These are phyloP conservation scores for Schwanniomyces etchellsii DNA, from an alignment of 1,139 yeast species.

Conservation along the genomic window DNA sequence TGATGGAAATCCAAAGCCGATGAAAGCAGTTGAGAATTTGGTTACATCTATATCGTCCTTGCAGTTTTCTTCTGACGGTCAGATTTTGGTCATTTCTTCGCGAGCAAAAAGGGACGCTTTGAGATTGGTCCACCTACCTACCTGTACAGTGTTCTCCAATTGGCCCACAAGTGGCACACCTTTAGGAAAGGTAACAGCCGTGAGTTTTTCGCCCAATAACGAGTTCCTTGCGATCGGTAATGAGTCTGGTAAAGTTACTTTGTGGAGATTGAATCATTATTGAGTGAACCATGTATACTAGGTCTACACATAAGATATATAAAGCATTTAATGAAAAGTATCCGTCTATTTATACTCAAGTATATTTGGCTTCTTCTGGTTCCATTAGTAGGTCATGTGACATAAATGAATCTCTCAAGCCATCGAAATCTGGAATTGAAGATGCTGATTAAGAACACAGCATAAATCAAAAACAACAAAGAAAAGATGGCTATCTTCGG, in stretches of 20 bases:
- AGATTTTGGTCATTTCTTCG: conserved; percentile 78
- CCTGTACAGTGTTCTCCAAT: conserved; percentile 80
- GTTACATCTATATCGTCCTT: conserved; percentile 76
- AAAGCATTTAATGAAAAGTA: background rate
- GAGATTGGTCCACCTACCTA: conserved; percentile 81
- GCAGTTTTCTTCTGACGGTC: conserved; percentile 83
- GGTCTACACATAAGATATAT: conserved; percentile 2
- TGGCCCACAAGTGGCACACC: conserved; percentile 99
- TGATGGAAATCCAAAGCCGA: conserved; percentile 33
- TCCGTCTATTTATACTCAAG: background rate
- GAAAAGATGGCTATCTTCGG: conserved; percentile 31
- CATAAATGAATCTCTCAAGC: background rate
- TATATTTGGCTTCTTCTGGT: no score
- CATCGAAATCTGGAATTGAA: background rate
- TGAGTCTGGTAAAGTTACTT: conserved; percentile 82
- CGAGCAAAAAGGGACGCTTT: conserved; percentile 84
- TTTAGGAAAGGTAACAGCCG: conserved; percentile 84
- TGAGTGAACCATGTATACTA: conserved; percentile 14
- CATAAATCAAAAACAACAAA: no score
- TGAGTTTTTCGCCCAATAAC: conserved; percentile 72
- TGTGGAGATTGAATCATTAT: conserved; percentile 87
- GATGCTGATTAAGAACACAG: no score
- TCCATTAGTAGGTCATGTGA: no score
- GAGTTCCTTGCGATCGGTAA: conserved; percentile 88
- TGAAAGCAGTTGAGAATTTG: conserved; percentile 67